Percentiles rank a stretch among this genome's conserved stretches.
Conservation (phyloP, 2,329 filamentous ascomycete genomes). For the Neonectria ditissima region DNA sequence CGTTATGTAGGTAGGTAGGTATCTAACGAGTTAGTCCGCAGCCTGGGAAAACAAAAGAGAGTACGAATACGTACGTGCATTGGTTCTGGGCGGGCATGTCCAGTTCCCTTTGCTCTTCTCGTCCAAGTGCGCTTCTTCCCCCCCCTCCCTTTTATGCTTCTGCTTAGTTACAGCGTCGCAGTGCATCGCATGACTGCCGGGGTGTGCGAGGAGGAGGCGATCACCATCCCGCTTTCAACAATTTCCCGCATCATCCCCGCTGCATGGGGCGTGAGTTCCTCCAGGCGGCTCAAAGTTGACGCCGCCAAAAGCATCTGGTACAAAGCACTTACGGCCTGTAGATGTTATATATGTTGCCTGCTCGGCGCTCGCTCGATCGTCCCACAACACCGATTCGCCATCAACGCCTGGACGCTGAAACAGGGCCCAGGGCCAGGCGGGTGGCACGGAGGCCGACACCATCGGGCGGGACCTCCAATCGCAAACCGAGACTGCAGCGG, state of each 20-base stretch:
- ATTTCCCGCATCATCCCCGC: not conserved
- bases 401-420: constrained; percentile 38
- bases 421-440: constrained; percentile 20
- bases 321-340: too few species aligned
- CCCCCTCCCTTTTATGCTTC: not conserved
- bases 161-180: constrained; percentile 2
- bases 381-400: constrained; percentile 33
- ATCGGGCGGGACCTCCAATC: constrained; percentile 9
- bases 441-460: constrained; percentile 17
- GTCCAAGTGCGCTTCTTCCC: not conserved
- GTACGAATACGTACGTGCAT: constrained; percentile 22
- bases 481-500: constrained; percentile 9
- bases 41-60: not conserved
- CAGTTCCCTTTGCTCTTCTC: constrained; percentile 1
- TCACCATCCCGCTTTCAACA: not conserved
- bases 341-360: constrained; percentile 8
- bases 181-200: constrained; percentile 6
- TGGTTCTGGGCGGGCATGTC: not conserved
- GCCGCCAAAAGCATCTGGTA: not conserved
- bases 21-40: not conserved
- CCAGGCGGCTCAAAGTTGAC: not conserved
- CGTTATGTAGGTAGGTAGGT: not conserved
- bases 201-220: not conserved
- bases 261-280: too few species aligned
- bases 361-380: too few species aligned